phyloP scores from a whole-genome alignment of 2,329 filamentous ascomycete species.

The Penicillium sp. region DNA sequence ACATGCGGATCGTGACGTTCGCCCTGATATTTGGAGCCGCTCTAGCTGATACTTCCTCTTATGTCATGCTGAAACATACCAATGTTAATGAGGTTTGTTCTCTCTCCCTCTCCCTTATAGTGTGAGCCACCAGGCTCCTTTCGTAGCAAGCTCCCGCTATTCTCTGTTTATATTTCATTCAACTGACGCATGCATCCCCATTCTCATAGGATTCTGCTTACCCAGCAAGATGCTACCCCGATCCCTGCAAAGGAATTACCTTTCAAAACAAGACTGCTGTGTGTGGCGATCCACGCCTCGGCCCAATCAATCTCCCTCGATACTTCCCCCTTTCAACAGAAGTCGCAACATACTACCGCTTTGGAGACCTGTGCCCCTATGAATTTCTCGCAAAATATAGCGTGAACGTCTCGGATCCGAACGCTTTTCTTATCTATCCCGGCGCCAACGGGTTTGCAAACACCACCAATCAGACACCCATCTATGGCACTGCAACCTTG shows the following conservation, averaged over 20 bases:
- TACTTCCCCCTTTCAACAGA: constrained; percentile 27
- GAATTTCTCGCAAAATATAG: constrained; percentile 28
- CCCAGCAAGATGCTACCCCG: constrained; percentile 18
- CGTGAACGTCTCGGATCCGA: not conserved
- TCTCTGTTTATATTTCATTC: not conserved
- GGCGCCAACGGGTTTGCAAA: not conserved
- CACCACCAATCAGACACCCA: not conserved
- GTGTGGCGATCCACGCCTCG: constrained; percentile 30
- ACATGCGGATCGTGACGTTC: not conserved
- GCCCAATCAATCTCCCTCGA: constrained; percentile 24
- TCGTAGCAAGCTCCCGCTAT: too few species aligned
- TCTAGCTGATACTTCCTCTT: not conserved
- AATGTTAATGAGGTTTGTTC: not conserved
- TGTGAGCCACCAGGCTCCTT: not conserved
- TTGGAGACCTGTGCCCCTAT: constrained; percentile 28
- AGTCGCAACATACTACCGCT: constrained; percentile 30
- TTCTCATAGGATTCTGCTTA: constrained; percentile 19
- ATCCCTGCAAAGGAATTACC: constrained; percentile 19
- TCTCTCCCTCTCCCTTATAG: not conserved
- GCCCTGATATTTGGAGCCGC: not conserved
- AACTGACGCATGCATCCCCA: not conserved
- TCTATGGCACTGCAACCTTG: not conserved
- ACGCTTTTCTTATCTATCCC: not conserved
- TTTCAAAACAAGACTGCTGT: constrained; percentile 21
- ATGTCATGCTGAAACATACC: not conserved